These are phyloP conservation scores for Aspergillus indologenus DNA, from an alignment of 495 filamentous ascomycete species.

Conservation along the genomic window DNA sequence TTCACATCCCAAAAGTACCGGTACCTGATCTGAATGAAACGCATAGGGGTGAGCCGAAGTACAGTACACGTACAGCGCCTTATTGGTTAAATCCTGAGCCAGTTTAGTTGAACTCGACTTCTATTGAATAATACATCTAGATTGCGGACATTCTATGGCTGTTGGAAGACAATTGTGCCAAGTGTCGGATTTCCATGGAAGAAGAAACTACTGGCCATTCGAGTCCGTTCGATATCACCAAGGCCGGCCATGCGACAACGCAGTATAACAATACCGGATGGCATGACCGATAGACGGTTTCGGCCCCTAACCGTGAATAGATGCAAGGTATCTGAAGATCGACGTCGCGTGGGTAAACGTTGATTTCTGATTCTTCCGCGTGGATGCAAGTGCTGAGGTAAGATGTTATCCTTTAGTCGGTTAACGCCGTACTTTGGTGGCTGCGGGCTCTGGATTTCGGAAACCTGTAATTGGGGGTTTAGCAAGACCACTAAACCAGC, in stretches of 20 bases:
- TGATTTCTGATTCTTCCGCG: conserved; percentile 1
- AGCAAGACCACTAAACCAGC: not conserved
- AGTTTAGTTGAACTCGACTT: too few relatives aligned
- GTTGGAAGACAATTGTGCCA: too few relatives aligned
- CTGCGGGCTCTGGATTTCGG: not conserved
- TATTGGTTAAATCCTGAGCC: too few relatives aligned
- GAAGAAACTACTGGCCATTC: not conserved
- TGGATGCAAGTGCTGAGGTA: not conserved
- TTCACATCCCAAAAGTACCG: too few relatives aligned
- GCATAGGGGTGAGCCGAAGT: too few relatives aligned
- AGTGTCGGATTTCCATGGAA: too few relatives aligned
- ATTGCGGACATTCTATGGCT: too few relatives aligned
- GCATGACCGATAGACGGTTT: not conserved
- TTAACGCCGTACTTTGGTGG: not conserved
- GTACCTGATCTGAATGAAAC: too few relatives aligned
- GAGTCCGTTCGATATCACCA: not conserved
- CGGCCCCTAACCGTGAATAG: not conserved
- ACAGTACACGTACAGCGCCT: too few relatives aligned
- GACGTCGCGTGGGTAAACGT: conserved; percentile 5
- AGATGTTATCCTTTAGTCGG: not conserved
- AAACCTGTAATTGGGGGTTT: not conserved
- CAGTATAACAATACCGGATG: not conserved
- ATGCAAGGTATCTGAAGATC: not conserved
- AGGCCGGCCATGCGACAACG: not conserved
- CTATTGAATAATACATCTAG: too few relatives aligned